Evolutionary conservation across 345 rosid genomes (phyloP), one percentile per base, ranked within the genome.

Genomic region (Boechera stricta): DNA sequence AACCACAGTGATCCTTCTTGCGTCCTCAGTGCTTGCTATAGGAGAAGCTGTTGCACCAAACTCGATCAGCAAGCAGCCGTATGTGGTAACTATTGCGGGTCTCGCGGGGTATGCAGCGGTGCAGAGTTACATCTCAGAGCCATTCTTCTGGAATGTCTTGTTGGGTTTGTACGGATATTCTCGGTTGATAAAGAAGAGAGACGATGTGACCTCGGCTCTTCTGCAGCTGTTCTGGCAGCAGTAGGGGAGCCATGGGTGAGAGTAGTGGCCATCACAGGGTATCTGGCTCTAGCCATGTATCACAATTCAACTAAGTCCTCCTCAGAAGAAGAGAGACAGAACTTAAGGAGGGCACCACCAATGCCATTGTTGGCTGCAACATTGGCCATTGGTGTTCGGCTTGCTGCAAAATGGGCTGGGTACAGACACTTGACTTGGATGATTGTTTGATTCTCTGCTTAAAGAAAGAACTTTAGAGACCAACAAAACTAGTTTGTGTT

Each of bases 231-330:
- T 16, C 63, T 88, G 53, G 93, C 91, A 67, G 97, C 91, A n/a
- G 80, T 90, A 5, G 95, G 98, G 11, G 92, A 90, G 72, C 93
- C 93, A 31, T 94, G 98, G 98, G 90, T 92, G 72, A 84, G 98
- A 79, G 77, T 86, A 12, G 58, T 85, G 69, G 91, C 73, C 1
- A 77, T 92, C 52, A 64, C 74, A 74, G 85, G 85, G 6, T 94
- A 84, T 82, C 56, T 82, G 13, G 87, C 85, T 71, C 82, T 94
- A 24, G 97, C 97, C 62, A 84, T 90, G 71, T 86, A 57, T 70
- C 86, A 89, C 73, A 71, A 94, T 82, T 84, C 92, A 38, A 88
- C 79, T 71, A 82, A 79, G 66, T 52, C 62, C 28, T 49, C 83
- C 0, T 66, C 82, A 33, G 85, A 82, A 73, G 85, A 80, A 74